Evolutionary conservation across 1,284 basidiomycete genomes (phyloP).

Genomic region (Tremellales sp.): DNA sequence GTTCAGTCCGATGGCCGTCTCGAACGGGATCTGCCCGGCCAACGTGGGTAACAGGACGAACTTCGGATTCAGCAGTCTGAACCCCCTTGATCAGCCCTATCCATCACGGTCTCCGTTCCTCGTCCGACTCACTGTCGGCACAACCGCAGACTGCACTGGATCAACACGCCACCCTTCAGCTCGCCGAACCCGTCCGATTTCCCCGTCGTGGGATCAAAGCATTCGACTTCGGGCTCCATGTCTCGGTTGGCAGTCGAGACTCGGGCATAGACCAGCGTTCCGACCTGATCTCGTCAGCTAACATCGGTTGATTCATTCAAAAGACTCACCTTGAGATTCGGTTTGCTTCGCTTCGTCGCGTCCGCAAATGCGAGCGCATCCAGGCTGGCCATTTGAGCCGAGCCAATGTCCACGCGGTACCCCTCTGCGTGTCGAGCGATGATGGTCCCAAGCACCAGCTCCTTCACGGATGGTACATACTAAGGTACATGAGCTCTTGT

Average conservation of each 20-base stretch:
- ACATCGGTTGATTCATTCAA: not conserved
- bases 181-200: slow-evolving; percentile 53
- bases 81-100: not conserved
- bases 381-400: slow-evolving; percentile 49
- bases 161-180: slow-evolving; percentile 49
- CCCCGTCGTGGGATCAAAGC: slow-evolving; percentile 51
- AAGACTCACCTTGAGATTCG: slow-evolving; percentile 51
- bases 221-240: slow-evolving; percentile 54
- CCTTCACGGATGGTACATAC: slow-evolving; percentile 51
- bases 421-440: slow-evolving; percentile 52
- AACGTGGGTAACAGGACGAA: slow-evolving; percentile 41
- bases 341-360: slow-evolving; percentile 53
- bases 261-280: slow-evolving; percentile 52
- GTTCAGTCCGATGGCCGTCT: slow-evolving; percentile 52
- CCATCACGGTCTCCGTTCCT: not conserved
- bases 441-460: slow-evolving; percentile 53
- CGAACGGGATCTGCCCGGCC: slow-evolving; percentile 48
- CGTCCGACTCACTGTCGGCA: slow-evolving; percentile 39
- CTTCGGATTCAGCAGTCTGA: slow-evolving; percentile 47
- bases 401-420: slow-evolving; percentile 53
- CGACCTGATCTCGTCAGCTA: slow-evolving; percentile 40
- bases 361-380: slow-evolving; percentile 55
- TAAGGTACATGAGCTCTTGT: slow-evolving; percentile 16
- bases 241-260: slow-evolving; percentile 51
- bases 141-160: slow-evolving; percentile 41